Evolutionary conservation across 768 basidiomycete species (phyloP), one percentile per base, ranked within the genome.

Genomic region (Termitomyces sp.): DNA sequence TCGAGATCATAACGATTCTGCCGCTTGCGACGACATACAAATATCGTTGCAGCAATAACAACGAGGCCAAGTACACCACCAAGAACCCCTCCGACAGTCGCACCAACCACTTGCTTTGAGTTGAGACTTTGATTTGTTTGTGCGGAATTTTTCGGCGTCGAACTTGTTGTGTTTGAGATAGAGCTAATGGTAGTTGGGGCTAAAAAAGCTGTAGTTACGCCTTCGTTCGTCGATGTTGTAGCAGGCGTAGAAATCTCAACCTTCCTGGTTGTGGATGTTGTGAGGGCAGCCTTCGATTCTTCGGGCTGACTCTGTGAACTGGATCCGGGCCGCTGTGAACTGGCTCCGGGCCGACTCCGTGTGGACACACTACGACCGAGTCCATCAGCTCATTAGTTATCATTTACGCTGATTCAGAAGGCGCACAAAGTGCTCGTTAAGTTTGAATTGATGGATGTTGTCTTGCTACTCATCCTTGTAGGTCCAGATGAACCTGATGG

Each of bases 71-170:
- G 22, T 5, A 60, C 20, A 1, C 51, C 51, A n/a, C 59, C 52
- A 20, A 60, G 29, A 37, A 51, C 37, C 5, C 59, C 41, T 16
- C 59, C 59, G 6, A 54, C 51, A 37, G 54, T 54, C 13, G 55
- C 15, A 5, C 59, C 47, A 18, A 46, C 20, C 10, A 29, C 20
- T 28, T 9, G 33, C 9, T 51, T 22, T 3, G 48, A 50, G 20
- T 7, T 34, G 49, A 34, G 15, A 24, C 13, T 15, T 34, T 22
- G 33, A 22, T 15, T 33, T 15, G 31, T 16, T 15, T 20, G 13
- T 33, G 48, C 15, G 5, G 31, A 33, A 50, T 33, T 12, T 5
- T 22, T 50, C 16, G 31, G 10, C 6, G 16, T 22, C 3, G 48
- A 8, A 49, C 31, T 31, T 16, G 31, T 22, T 6, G 4, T 50